Percentiles rank a stretch among this genome's conserved stretches.
phyloP scores from a whole-genome alignment of 176 grass and related monocot species.

The Puya raimondii region DNA sequence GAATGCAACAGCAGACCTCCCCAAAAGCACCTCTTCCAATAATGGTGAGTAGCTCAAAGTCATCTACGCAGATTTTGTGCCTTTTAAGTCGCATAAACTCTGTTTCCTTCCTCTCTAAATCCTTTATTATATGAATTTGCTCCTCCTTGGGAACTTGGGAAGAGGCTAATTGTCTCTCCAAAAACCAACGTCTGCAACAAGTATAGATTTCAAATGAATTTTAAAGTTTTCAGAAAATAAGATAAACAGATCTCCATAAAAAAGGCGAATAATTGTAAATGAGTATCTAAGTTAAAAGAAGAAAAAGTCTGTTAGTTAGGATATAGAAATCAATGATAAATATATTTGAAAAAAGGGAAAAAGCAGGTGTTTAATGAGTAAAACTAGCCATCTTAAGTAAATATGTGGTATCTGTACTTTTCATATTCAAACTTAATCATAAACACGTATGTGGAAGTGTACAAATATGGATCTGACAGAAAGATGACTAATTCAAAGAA shows the following conservation, averaged over 20 bases:
- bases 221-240: neutral
- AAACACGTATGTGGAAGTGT: too few species aligned
- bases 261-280: neutral
- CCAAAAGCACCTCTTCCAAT: slow-evolving; percentile 99
- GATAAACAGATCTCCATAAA: neutral
- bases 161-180: slow-evolving; percentile 81
- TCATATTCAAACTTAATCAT: too few species aligned
- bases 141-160: slow-evolving; percentile 89
- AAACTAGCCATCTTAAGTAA: too few species aligned
- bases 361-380: too few species aligned
- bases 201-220: slow-evolving; percentile 22
- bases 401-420: too few species aligned
- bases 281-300: neutral
- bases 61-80: slow-evolving; percentile 98
- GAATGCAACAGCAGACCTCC: slow-evolving; percentile 52
- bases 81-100: slow-evolving; percentile 97
- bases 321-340: too few species aligned
- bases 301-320: too few species aligned
- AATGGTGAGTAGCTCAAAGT: slow-evolving; percentile 95
- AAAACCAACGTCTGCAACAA: slow-evolving; percentile 62
- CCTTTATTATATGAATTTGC: slow-evolving; percentile 86
- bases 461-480: too few species aligned
- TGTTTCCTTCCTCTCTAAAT: slow-evolving; percentile 97
- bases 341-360: too few species aligned
- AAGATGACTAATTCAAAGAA: too few species aligned